Conservation (phyloP, 495 filamentous ascomycete genomes). For the Penicillium herquei region DNA sequence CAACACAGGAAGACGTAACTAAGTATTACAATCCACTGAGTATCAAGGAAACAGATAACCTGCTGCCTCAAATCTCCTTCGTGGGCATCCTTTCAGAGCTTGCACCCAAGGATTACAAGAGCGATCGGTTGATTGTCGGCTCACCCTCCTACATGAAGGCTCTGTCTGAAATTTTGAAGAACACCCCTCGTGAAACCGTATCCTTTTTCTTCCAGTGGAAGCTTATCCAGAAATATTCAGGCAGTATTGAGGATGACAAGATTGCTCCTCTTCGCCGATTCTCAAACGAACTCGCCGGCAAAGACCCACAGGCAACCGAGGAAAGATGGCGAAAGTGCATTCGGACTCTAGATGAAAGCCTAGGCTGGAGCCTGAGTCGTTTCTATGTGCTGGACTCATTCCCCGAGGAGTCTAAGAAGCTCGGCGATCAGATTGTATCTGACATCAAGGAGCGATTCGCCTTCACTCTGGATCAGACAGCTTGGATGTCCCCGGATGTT, state of each 20-base stretch:
- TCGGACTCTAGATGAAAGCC: conserved; percentile 50
- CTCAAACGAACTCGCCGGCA: conserved; percentile 54
- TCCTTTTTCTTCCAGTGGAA: conserved; percentile 62
- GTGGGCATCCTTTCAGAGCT: conserved; percentile 51
- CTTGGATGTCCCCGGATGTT: conserved; percentile 70
- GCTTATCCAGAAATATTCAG: conserved; percentile 50
- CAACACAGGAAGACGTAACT: conserved; percentile 57
- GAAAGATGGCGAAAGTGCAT: conserved; percentile 74
- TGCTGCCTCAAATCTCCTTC: conserved; percentile 57
- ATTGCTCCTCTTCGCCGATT: conserved; percentile 59
- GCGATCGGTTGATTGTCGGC: conserved; percentile 54
- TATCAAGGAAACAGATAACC: conserved; percentile 48
- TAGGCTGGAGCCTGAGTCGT: conserved; percentile 60
- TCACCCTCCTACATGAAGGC: conserved; percentile 56
- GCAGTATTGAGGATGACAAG: conserved; percentile 55
- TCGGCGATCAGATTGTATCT: conserved; percentile 67
- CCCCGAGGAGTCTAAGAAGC: conserved; percentile 58
- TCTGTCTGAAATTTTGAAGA: conserved; percentile 46
- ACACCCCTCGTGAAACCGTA: conserved; percentile 47
- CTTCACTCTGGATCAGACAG: conserved; percentile 54
- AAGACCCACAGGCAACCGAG: conserved; percentile 59
- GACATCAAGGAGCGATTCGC: conserved; percentile 67
- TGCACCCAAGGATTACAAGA: conserved; percentile 48
- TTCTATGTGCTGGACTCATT: conserved; percentile 69
- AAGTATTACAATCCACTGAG: conserved; percentile 58